Percentiles rank a stretch among this genome's conserved stretches.
These are phyloP conservation scores for Candida parachauliodes DNA, from an alignment of 805 yeast genomes.

Conservation along the genomic window DNA sequence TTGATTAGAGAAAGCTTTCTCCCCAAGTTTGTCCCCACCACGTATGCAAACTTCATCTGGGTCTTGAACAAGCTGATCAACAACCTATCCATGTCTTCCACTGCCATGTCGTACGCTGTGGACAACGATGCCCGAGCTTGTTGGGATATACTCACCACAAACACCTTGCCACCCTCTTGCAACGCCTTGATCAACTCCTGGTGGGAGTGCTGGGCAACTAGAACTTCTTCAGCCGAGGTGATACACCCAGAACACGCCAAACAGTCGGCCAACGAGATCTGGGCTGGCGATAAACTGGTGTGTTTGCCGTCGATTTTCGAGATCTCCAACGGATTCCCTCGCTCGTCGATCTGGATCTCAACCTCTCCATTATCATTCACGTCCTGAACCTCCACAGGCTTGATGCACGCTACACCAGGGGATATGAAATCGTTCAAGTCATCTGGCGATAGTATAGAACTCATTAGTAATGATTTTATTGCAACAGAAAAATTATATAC, in stretches of 20 bases:
- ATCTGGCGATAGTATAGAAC: conserved; percentile 82
- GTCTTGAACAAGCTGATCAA: conserved; percentile 55
- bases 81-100: conserved; percentile 58
- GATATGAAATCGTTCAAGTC: conserved; percentile 92
- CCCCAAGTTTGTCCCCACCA: conserved; percentile 85
- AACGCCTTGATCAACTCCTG: conserved; percentile 66
- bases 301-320: conserved; percentile 54
- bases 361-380: conserved; percentile 26
- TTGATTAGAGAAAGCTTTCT: conserved; percentile 57
- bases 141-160: conserved; percentile 79
- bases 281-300: conserved; percentile 67
- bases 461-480: conserved; percentile 52
- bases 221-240: conserved; percentile 93
- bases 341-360: conserved; percentile 56
- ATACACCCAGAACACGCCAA: conserved; percentile 96
- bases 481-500: too few species aligned
- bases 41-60: conserved; percentile 62
- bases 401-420: conserved; percentile 93
- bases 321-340: conserved; percentile 67
- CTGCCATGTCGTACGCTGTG: conserved; percentile 51
- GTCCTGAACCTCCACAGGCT: conserved; percentile 45
- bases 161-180: conserved; percentile 34
- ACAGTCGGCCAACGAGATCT: conserved; percentile 87
- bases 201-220: conserved; percentile 88
- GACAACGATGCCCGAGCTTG: conserved; percentile 85